Conservation (phyloP, 2,329 filamentous ascomycete genomes). For the Macrophomina tecta region DNA sequence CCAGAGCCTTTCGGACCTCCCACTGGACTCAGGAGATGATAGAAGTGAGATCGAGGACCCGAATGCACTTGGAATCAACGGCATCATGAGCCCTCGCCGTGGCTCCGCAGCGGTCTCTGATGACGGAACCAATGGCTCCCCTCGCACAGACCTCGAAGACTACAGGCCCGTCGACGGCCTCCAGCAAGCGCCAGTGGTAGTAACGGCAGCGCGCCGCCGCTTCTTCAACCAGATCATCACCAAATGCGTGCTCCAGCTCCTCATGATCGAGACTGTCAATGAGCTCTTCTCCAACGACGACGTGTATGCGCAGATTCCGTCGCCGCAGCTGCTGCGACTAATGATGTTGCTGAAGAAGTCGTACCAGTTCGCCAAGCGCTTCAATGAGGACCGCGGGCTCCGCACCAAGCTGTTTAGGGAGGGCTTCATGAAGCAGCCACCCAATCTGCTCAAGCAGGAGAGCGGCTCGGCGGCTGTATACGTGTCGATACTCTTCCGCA, state of each 20-base stretch:
- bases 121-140: constrained; percentile 41
- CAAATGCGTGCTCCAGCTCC: constrained; percentile 92
- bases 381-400: constrained; percentile 97
- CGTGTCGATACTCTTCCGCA: constrained; percentile 91
- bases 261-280: constrained; percentile 99
- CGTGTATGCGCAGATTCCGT: constrained; percentile 93
- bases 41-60: constrained; percentile 33
- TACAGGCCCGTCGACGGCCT: constrained; percentile 71
- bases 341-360: constrained; percentile 96
- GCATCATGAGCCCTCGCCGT: constrained; percentile 39
- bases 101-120: constrained; percentile 42
- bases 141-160: constrained; percentile 72
- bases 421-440: constrained; percentile 99
- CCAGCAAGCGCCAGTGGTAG: constrained; percentile 87
- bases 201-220: constrained; percentile 87
- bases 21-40: constrained; percentile 39
- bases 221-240: constrained; percentile 99
- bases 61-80: constrained; percentile 55
- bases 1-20: constrained; percentile 41
- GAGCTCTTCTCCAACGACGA: constrained; percentile 97
- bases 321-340: constrained; percentile 82
- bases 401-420: constrained; percentile 94
- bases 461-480: constrained; percentile 92
- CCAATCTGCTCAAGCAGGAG: constrained; percentile 97
- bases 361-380: constrained; percentile 94